phyloP scores from a whole-genome alignment of 2,329 filamentous ascomycete species.

The Pestalotiopsis sp. region DNA sequence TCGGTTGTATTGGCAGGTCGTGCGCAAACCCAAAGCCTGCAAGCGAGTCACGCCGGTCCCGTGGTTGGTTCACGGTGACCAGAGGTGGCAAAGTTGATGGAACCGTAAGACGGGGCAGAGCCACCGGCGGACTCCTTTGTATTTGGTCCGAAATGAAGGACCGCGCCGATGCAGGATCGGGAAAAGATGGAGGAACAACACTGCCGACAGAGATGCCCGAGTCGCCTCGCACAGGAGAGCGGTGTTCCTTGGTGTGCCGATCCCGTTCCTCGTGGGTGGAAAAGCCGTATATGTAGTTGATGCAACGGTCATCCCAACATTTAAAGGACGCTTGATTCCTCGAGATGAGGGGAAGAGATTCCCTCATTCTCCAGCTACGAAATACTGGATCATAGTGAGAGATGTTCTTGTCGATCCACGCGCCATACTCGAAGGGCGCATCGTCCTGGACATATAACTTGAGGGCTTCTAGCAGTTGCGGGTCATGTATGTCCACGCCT shows the following conservation, averaged over 20 bases:
- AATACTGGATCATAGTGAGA: conserved; percentile 50
- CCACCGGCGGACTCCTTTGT: conserved; percentile 39
- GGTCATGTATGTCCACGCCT: conserved; percentile 48
- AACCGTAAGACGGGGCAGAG: conserved; percentile 41
- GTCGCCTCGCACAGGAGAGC: conserved; percentile 43
- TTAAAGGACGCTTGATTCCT: conserved; percentile 49
- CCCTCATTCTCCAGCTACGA: conserved; percentile 41
- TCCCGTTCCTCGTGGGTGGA: conserved; percentile 52
- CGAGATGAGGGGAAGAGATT: conserved; percentile 37
- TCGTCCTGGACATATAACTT: conserved; percentile 39
- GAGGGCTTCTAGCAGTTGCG: conserved; percentile 40
- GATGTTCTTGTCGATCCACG: conserved; percentile 57
- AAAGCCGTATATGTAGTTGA: conserved; percentile 63
- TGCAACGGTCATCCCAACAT: conserved; percentile 57
- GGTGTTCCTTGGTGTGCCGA: conserved; percentile 51
- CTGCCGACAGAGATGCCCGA: conserved; percentile 44
- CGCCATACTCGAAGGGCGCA: conserved; percentile 48
- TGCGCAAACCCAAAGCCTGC: conserved; percentile 43
- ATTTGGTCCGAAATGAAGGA: conserved; percentile 34
- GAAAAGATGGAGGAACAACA: conserved; percentile 37
- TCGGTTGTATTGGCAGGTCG: conserved; percentile 37
- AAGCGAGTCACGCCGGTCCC: conserved; percentile 44
- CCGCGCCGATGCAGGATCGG: conserved; percentile 33
- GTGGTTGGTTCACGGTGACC: conserved; percentile 32
- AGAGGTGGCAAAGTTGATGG: conserved; percentile 39